phyloP scores from a whole-genome alignment of 176 grass and related monocot species.

The Zizania latifolia region DNA sequence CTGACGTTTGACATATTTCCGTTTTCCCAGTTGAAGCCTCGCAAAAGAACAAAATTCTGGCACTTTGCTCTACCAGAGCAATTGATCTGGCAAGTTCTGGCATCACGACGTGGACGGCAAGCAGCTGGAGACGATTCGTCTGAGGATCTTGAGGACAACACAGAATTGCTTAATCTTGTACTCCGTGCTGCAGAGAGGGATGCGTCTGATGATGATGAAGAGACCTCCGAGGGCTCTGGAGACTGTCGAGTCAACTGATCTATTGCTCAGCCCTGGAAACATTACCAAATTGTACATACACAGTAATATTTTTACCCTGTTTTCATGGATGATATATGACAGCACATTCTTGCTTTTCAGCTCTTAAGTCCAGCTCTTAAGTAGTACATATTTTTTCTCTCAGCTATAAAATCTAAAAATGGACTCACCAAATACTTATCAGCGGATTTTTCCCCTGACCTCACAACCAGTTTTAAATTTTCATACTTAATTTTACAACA shows the following conservation, averaged over 20 bases:
- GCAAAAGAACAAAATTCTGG: conserved; percentile 50
- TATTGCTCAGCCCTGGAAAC: not conserved
- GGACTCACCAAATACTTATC: too few relatives aligned
- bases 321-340: conserved; percentile 17
- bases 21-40: conserved; percentile 34
- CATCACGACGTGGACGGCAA: conserved; percentile 22
- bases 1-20: conserved; percentile 3
- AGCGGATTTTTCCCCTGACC: too few relatives aligned
- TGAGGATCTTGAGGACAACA: conserved; percentile 24
- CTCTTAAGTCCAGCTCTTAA: too few relatives aligned
- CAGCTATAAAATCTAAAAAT: too few relatives aligned
- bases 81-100: conserved; percentile 59
- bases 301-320: not conserved
- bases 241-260: conserved; percentile 43
- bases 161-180: conserved; percentile 54
- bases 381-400: too few relatives aligned
- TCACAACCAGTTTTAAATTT: too few relatives aligned
- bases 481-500: too few relatives aligned
- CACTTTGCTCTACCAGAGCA: conserved; percentile 44
- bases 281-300: conserved; percentile 34
- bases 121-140: conserved; percentile 25
- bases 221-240: conserved; percentile 46
- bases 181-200: conserved; percentile 37
- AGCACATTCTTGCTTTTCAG: not conserved
- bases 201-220: conserved; percentile 48